Evolutionary conservation across 345 rosid species (phyloP).

Genomic region (Salix exigua): DNA sequence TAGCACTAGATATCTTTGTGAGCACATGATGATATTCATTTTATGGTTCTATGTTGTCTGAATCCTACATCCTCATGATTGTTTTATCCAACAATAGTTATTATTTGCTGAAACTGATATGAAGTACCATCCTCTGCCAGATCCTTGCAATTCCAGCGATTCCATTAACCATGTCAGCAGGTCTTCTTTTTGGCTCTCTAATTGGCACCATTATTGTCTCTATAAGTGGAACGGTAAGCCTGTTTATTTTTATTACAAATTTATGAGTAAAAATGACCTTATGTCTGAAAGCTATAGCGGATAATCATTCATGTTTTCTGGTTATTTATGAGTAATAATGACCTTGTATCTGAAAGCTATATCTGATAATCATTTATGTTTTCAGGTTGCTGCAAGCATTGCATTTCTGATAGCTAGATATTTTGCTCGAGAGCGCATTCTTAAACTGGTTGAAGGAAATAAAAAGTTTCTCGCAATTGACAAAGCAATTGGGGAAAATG

Average conservation of each 20-base stretch:
- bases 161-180: constrained; percentile 97
- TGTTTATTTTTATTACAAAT: neutral
- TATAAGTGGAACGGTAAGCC: constrained; percentile 93
- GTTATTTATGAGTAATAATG: constrained; percentile 19
- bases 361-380: constrained; percentile 18
- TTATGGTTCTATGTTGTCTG: neutral
- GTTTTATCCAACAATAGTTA: neutral
- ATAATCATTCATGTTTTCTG: constrained; percentile 37
- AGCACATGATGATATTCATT: neutral
- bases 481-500: constrained; percentile 96
- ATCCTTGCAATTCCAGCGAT: constrained; percentile 93
- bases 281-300: constrained; percentile 13
- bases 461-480: constrained; percentile 95
- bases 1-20: neutral
- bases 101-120: constrained; percentile 10
- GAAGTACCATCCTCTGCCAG: constrained; percentile 31
- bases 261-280: neutral
- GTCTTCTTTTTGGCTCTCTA: constrained; percentile 89
- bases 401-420: constrained; percentile 96
- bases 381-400: constrained; percentile 85
- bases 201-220: constrained; percentile 92
- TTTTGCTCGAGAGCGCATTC: constrained; percentile 92
- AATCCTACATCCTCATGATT: neutral
- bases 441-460: constrained; percentile 89
- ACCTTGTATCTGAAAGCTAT: constrained; percentile 7